Conservation (phyloP, 108 stramenopile genomes). For the Aurantiochytrium sp. region DNA sequence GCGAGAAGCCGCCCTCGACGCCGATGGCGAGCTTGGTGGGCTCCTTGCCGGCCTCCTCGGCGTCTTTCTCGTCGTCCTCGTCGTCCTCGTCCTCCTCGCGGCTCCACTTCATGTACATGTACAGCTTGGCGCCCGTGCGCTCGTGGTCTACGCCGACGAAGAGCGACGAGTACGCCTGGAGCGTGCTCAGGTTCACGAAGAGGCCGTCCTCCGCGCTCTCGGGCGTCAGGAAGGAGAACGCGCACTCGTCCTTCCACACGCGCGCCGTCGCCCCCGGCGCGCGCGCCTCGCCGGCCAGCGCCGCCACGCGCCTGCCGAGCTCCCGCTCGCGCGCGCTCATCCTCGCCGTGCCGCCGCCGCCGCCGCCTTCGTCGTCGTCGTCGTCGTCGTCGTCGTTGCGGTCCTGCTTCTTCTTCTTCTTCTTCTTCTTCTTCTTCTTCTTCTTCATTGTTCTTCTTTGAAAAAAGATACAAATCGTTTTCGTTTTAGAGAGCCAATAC, state of each 20-base stretch:
- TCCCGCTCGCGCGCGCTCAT: too few species aligned
- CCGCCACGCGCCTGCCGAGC: too few species aligned
- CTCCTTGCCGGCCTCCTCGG: constrained; percentile 29
- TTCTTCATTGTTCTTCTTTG: too few species aligned
- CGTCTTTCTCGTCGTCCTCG: constrained; percentile 34
- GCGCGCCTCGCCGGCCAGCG: too few species aligned
- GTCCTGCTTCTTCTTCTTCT: too few species aligned
- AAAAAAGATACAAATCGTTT: too few species aligned
- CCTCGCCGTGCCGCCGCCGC: too few species aligned
- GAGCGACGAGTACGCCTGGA: constrained; percentile 72
- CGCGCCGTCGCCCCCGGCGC: not conserved
- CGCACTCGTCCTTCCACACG: constrained; percentile 83
- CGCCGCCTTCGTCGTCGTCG: too few species aligned
- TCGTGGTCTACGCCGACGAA: constrained; percentile 53
- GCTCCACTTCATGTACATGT: constrained; percentile 64
- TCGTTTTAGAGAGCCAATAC: too few species aligned
- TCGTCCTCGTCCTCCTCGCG: constrained; percentile 53
- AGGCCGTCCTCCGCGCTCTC: constrained; percentile 68
- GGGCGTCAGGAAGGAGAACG: constrained; percentile 80
- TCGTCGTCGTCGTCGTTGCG: too few species aligned
- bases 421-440: too few species aligned
- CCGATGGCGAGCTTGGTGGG: constrained; percentile 83
- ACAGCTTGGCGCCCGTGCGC: constrained; percentile 43
- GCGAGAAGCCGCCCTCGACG: constrained; percentile 83
- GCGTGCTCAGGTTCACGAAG: constrained; percentile 77